These are phyloP conservation scores for Martiniozyma abietophila DNA, from an alignment of 805 yeast genomes.

Conservation along the genomic window DNA sequence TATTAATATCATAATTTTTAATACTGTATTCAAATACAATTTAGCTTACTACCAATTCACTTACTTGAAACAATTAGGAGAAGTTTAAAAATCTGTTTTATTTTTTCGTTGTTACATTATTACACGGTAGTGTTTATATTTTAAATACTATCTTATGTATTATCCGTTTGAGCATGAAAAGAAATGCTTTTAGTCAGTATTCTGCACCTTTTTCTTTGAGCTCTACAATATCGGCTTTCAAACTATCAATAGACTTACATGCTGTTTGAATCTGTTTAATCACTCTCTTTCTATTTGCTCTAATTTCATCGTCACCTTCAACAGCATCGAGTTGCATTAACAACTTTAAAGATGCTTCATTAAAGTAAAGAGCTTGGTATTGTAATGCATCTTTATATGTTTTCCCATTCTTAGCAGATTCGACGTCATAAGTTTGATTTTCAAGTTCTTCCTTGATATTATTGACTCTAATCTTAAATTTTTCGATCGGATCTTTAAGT, in stretches of 20 bases:
- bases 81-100: too few species aligned
- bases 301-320: conserved; percentile 35
- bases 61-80: too few species aligned
- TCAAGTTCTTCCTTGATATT: conserved; percentile 8
- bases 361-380: conserved; percentile 49
- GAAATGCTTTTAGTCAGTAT: background rate
- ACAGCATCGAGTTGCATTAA: conserved; percentile 59
- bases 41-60: too few species aligned
- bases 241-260: conserved; percentile 43
- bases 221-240: conserved; percentile 16
- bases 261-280: conserved; percentile 53
- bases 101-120: background rate
- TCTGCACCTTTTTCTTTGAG: conserved; percentile 12
- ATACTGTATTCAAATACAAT: too few species aligned
- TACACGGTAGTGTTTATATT: background rate
- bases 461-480: background rate
- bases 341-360: conserved; percentile 59
- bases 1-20: too few species aligned
- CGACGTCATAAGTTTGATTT: background rate
- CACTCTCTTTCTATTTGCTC: conserved; percentile 48
- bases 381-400: conserved; percentile 21
- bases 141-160: conserved; percentile 1
- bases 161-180: conserved; percentile 5
- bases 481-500: conserved; percentile 9
- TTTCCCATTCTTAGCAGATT: background rate